Conservation (phyloP, 2,329 filamentous ascomycete species). For the Aspergillus sp. region DNA sequence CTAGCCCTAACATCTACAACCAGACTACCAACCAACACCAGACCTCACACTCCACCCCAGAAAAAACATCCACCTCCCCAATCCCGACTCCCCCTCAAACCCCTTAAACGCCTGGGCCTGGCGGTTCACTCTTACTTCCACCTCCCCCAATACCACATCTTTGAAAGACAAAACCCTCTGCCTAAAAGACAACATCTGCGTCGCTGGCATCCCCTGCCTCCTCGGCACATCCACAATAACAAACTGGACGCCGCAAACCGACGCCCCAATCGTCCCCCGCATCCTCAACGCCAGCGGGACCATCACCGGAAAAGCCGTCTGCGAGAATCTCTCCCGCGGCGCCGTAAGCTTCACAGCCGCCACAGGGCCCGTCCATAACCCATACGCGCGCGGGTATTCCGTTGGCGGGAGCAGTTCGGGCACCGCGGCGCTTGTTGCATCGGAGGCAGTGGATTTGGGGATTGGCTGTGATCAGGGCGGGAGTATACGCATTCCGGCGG, state of each 20-base stretch:
- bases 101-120: constrained; percentile 1
- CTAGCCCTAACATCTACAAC: no score
- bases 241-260: constrained; percentile 15
- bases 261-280: constrained; percentile 46
- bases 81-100: not conserved
- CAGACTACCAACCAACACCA: not conserved
- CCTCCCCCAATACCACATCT: not conserved
- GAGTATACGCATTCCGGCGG: not conserved
- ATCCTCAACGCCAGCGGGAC: constrained; percentile 23
- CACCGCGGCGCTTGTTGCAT: constrained; percentile 41
- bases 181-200: constrained; percentile 51
- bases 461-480: not conserved
- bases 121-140: not conserved
- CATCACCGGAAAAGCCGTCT: constrained; percentile 47
- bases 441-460: not conserved
- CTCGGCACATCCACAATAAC: constrained; percentile 31
- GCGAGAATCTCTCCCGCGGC: constrained; percentile 49
- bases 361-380: constrained; percentile 51
- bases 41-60: not conserved
- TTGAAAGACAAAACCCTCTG: constrained; percentile 16
- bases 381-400: constrained; percentile 32
- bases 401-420: constrained; percentile 52
- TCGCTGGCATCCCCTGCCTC: constrained; percentile 47
- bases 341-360: constrained; percentile 45
- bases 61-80: not conserved